Base-by-base conservation (phyloP, 257 asterid species). In the Scutellaria baicalensis region DNA sequence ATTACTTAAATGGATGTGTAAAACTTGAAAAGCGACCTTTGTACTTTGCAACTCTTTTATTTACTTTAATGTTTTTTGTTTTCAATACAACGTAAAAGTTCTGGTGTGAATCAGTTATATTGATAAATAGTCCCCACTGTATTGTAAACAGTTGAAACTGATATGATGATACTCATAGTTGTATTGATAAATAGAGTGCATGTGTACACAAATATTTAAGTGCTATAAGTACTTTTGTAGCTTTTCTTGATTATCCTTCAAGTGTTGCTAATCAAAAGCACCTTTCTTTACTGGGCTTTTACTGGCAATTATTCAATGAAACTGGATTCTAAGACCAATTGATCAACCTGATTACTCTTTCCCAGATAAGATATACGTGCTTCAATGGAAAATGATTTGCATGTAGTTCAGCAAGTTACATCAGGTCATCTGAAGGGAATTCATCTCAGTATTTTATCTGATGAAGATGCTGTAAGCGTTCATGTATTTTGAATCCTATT, bases 391-490 rank as follows among this genome's bases (percentile, higher is more conserved):
- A 74, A 72, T 60, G 89, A 84, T 66, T 68, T 62, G 69, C 58
- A 42, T 69, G 68, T 70, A 58, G 84, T 75, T 72, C 85, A 74
- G 76, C 88, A 75, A 74, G 85, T 78, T 71, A 59, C 81, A 13
- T 63, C 77, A 47, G 92, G 82, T 49, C 68, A 77, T 33, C 72
- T 91, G 73, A 88, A 35, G 82, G 87, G 92, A 65, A 76, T 94
- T 68, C 77, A 6, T 72, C 85, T 94, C 49, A 62, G 64, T 73
- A 88, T 88, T 67, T 77, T 94, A 69, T 78, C 96, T 1, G 90
- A 84, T 78, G 81, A 82, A 52, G 99, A 91, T 71, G 96, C 97
- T 8, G 99, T 94, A 83, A 84, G 97, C 78, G 65, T 60, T 65
- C 62, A 18, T 61, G 45, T 18, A 54, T 79, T 42, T 14, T 59